Percentiles rank a stretch among this genome's conserved stretches.
Conservation (phyloP, 2,329 filamentous ascomycete genomes). For the Epichloe bromicola region DNA sequence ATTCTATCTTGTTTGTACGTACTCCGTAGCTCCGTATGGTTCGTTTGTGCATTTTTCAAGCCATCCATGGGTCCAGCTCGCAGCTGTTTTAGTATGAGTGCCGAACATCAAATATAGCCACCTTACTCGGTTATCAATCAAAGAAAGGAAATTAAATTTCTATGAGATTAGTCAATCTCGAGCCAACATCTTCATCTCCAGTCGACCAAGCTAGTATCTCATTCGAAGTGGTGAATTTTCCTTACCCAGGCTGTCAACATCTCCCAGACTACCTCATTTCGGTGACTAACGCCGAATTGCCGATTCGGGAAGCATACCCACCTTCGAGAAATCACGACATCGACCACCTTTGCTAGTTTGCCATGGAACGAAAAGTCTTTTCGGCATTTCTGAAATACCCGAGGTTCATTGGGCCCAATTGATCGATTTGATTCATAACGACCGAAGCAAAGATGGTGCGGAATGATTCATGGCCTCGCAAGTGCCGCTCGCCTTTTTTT, state of each 20-base stretch:
- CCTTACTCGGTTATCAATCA: no score
- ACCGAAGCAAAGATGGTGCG: not conserved
- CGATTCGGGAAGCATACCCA: constrained; percentile 3
- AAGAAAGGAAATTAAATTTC: no score
- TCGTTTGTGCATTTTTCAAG: no score
- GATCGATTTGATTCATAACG: not conserved
- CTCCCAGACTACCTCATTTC: not conserved
- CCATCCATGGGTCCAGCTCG: no score
- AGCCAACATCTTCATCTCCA: no score
- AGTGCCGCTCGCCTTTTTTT: not conserved
- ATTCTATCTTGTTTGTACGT: no score
- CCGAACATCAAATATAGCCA: no score
- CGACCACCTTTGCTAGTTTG: not conserved
- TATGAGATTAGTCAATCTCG: not conserved
- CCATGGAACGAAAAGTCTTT: not conserved
- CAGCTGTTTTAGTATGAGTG: no score
- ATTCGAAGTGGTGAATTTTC: not conserved
- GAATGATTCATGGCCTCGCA: not conserved
- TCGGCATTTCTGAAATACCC: not conserved
- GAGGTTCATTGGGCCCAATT: not conserved
- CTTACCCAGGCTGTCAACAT: not conserved
- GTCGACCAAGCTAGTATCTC: not conserved
- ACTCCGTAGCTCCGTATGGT: no score
- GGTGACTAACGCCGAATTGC: constrained; percentile 8
- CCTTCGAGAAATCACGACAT: constrained; percentile 5